Percentiles rank a stretch among this genome's conserved stretches.
These are phyloP conservation scores for Dillenia turbinata DNA, from an alignment of 164 flowering plant genomes.

Conservation along the genomic window DNA sequence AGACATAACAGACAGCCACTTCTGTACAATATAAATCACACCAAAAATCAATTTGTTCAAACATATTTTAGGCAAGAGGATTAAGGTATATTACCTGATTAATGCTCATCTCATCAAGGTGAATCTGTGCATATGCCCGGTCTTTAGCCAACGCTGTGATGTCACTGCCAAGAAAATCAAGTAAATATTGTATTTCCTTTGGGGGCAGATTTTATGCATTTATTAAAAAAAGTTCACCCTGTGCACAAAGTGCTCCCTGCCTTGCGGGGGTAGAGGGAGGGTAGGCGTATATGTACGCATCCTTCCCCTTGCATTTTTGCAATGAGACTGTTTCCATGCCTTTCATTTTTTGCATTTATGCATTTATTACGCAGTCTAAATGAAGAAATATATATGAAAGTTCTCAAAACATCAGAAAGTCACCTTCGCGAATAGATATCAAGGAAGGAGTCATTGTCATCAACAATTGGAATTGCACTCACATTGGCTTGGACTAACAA, in stretches of 20 bases:
- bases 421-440: conserved; percentile 92
- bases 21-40: not conserved
- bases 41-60: not conserved
- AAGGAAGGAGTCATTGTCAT: conserved; percentile 75
- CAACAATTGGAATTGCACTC: conserved; percentile 91
- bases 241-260: no score
- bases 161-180: conserved; percentile 36
- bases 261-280: no score
- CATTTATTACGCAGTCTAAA: no score
- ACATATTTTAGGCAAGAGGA: not conserved
- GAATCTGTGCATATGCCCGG: conserved; percentile 52
- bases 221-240: no score
- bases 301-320: no score
- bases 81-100: conserved; percentile 42
- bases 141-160: conserved; percentile 72
- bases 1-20: not conserved
- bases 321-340: no score
- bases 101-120: conserved; percentile 55
- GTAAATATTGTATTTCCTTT: not conserved
- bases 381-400: no score
- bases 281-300: no score
- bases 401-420: not conserved
- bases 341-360: no score
- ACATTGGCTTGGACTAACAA: conserved; percentile 82
- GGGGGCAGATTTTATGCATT: not conserved